Evolutionary conservation across 768 basidiomycete species (phyloP).

Genomic region (Hygrophoropsis aurantiaca): DNA sequence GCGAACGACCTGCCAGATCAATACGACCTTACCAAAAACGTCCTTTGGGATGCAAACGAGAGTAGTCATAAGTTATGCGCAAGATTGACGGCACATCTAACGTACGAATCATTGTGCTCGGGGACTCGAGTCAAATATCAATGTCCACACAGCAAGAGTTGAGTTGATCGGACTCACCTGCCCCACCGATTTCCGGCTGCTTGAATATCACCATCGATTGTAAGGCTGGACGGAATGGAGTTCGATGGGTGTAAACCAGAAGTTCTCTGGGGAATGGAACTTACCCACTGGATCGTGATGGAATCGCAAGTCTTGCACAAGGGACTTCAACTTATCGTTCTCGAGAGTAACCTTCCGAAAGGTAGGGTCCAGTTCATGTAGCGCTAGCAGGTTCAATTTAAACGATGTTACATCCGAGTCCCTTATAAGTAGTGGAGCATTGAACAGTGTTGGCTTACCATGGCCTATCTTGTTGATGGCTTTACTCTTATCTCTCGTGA

Average conservation of each 20-base stretch:
- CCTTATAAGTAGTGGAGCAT: not conserved
- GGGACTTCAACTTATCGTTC: conserved; percentile 63
- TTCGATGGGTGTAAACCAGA: not conserved
- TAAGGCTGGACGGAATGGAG: conserved; percentile 49
- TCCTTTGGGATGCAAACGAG: conserved; percentile 39
- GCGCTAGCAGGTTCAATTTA: conserved; percentile 50
- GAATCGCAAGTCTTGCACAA: conserved; percentile 79
- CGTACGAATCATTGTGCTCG: conserved; percentile 92
- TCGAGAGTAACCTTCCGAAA: conserved; percentile 81
- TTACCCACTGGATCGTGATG: conserved; percentile 83
- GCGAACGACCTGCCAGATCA: not conserved
- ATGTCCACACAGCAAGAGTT: too few species aligned
- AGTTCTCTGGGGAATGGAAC: conserved; percentile 14
- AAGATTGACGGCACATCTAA: conserved; percentile 9
- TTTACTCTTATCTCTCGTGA: conserved; percentile 68
- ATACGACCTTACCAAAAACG: conserved; percentile 73
- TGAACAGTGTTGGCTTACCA: too few species aligned
- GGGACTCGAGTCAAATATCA: conserved; percentile 53
- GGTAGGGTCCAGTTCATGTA: conserved; percentile 82
- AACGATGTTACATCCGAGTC: too few species aligned
- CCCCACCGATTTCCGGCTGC: conserved; percentile 88
- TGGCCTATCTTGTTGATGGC: conserved; percentile 97
- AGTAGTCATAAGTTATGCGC: not conserved
- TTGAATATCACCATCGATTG: conserved; percentile 98
- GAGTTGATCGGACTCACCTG: conserved; percentile 63